Base-by-base conservation (phyloP, 495 filamentous ascomycete species). In the Aspergillus asperescens region DNA sequence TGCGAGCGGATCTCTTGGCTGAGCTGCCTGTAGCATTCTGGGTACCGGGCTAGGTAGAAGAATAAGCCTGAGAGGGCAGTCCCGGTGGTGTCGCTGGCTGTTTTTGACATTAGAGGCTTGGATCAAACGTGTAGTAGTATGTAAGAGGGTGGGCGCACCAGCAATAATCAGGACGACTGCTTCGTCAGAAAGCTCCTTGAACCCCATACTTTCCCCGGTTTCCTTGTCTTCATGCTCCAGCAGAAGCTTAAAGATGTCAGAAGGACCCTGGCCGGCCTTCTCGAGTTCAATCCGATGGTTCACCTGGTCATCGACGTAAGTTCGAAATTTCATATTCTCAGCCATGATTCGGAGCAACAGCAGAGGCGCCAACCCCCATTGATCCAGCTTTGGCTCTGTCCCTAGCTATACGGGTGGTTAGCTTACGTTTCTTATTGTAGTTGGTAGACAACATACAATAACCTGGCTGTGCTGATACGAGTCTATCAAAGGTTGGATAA, bases 1-100 rank as follows among this genome's bases (percentile, higher is more conserved):
- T 55, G 8, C 22, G 24, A 24, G 69, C 68, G 41, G 38, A 82
- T 62, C 52, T 81, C 78, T 1, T 62, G 15, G 8, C 48, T 48
- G 3, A 78, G 49, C 22, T 56, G 64, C 2, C 54, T 48, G 13
- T 75, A 61, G 16, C 55, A 59, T 5, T 48, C 15, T 0, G 72
- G 64, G 52, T 77, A 72, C 20, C 65, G 64, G 20, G 61, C 48
- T 24, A 84, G 71, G 60, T 83, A 82, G 66, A 75, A 80, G 53
- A 82, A 60, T 0, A 66, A 60, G 13, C 71, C 66, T 0, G 75
- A 56, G 23, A 71, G 59, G 5, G 61, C 55, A 8, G 59, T 54
- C 4, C 50, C 25, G 18, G 49, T 60, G 1, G 58, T 57, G 44
- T 60, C 54, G 23, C 37, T 40, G 2, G 37, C 37, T 40, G 18